These are phyloP conservation scores for Barnettozyma siamensis DNA, from an alignment of 805 yeast species.

Conservation along the genomic window DNA sequence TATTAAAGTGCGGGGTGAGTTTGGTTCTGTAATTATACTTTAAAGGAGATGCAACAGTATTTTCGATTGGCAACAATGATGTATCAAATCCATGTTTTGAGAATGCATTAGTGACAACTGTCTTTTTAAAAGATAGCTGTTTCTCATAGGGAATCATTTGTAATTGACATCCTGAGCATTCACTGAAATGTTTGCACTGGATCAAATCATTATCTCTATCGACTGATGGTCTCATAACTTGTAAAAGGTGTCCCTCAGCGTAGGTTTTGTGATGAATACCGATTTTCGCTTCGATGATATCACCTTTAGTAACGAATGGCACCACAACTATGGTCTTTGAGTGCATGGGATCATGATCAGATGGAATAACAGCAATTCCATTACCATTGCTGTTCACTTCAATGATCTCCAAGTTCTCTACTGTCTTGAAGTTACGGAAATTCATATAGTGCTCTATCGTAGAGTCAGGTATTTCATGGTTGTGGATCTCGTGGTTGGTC, in stretches of 20 bases:
- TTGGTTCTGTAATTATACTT: conserved; percentile 79
- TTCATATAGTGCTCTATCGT: conserved; percentile 5
- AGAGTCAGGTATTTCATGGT: conserved; percentile 2
- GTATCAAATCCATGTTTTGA: conserved; percentile 58
- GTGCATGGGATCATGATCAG: conserved; percentile 40
- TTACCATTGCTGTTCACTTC: conserved; percentile 62
- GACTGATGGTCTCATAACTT: conserved; percentile 37
- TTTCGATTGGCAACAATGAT: conserved; percentile 42
- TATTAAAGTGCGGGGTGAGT: conserved; percentile 90
- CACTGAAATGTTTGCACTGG: conserved; percentile 69
- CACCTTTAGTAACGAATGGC: conserved; percentile 87
- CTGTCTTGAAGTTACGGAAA: conserved; percentile 2
- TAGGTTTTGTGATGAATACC: conserved; percentile 68
- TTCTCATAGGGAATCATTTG: conserved; percentile 68
- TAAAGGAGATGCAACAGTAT: conserved; percentile 73
- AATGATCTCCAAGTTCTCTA: conserved; percentile 50
- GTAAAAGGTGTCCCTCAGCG: conserved; percentile 66
- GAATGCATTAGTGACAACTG: conserved; percentile 77
- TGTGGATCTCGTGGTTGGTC: neutral
- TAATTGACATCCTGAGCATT: conserved; percentile 91
- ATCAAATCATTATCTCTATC: conserved; percentile 50
- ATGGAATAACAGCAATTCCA: conserved; percentile 65
- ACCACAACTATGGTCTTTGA: conserved; percentile 59
- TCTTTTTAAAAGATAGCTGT: conserved; percentile 65
- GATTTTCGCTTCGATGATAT: conserved; percentile 58